These are phyloP conservation scores for Cladosporium cucumerinum DNA, from an alignment of 2,329 filamentous ascomycete species.

Conservation along the genomic window DNA sequence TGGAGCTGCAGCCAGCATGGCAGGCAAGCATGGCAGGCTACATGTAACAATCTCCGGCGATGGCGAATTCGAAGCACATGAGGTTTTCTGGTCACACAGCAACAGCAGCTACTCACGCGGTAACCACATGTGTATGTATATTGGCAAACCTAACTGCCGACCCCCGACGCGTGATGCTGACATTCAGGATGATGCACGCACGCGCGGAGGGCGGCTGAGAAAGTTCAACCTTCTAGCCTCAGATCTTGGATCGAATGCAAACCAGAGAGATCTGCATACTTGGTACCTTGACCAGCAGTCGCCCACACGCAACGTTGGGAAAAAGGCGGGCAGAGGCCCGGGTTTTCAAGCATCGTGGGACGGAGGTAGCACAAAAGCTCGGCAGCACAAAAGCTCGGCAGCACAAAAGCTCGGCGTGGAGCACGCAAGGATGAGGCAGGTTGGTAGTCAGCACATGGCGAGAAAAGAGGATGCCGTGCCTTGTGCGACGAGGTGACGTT, in stretches of 20 bases:
- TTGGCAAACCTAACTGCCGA: neutral
- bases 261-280: neutral
- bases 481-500: constrained; percentile 12
- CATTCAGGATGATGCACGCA: neutral
- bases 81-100: neutral
- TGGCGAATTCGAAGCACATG: neutral
- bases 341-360: constrained; percentile 4
- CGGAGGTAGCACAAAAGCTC: neutral
- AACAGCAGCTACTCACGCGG: neutral
- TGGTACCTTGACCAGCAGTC: neutral
- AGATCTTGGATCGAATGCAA: neutral
- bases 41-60: neutral
- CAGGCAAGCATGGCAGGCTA: neutral
- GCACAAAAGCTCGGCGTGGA: constrained; percentile 3
- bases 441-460: neutral
- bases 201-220: neutral
- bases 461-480: neutral
- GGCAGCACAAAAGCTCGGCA: no score
- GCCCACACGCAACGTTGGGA: neutral
- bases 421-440: neutral
- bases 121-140: neutral
- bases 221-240: neutral
- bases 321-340: neutral
- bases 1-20: neutral
- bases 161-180: neutral